Evolutionary conservation across 345 rosid species (phyloP), one percentile per base, ranked within the genome.

Genomic region (Eucalyptus sideroxylon): DNA sequence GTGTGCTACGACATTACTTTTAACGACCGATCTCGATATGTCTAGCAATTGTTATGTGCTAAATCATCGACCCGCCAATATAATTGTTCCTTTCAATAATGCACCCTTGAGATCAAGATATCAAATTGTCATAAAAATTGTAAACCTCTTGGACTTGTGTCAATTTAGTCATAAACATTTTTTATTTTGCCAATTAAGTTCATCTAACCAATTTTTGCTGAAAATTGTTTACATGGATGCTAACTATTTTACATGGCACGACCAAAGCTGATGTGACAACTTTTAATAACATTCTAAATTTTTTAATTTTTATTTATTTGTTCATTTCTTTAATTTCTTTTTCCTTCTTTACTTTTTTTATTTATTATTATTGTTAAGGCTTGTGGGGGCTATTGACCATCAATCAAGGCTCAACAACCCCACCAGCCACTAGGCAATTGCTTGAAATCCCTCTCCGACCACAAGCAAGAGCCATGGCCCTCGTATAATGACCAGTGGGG

Each of bases 171-270:
- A 56, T 56, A 56, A 56, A 9, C 62, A 23, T 23, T 56, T 56
- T 56, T 23, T 56, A 21, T 56, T 56, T 5, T 56, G 62, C 11
- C 5, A 56, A 56, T 56, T 56, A 24, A 56, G 62, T 56, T 21
- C 3, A 56, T 56, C 3, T 24, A 0, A 56, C 62, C 30, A 56
- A 23, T 24, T 56, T 56, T 56, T 23, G 6, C 30, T 4, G 1
- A 23, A 56, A 23, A 23, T 55, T 21, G 12, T 9, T 55, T 4
- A 23, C 11, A 2, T 55, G 27, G 30, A 56, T 0, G 0, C 12
- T 24, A 24, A 23, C 12, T 24, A 24, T 56, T 24, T 19, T 56
- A 56, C 13, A 24, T 23, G 6, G 5, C 62, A 24, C 11, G 6
- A 24, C 4, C 3, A 2, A 5, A 9, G 11, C 1, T 23, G 3